Conservation (phyloP, 2,329 filamentous ascomycete genomes). For the Nemania sp. region DNA sequence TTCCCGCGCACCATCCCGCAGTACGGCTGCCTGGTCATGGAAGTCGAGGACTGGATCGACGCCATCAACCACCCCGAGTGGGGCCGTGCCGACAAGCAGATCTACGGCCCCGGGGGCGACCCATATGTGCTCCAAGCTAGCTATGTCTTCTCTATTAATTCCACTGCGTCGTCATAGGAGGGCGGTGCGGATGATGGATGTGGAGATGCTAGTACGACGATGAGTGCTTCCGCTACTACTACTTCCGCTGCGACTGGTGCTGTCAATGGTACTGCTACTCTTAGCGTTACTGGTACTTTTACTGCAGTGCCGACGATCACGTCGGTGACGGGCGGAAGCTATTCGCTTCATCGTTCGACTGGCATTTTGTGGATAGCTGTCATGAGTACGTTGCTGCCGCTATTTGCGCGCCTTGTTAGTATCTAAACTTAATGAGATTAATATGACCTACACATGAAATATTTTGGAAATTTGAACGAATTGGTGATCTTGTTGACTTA, state of each 20-base stretch:
- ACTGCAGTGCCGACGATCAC: background rate
- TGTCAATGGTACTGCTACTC: background rate
- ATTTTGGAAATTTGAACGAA: too few relatives aligned
- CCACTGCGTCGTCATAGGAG: constrained; percentile 32
- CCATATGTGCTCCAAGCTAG: constrained; percentile 65
- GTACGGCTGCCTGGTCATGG: constrained; percentile 86
- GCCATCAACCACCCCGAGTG: constrained; percentile 91
- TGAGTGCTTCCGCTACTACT: background rate
- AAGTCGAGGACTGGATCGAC: constrained; percentile 93
- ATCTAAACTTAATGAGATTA: constrained; percentile 16
- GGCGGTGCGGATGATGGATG: constrained; percentile 16
- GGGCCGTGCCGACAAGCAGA: constrained; percentile 66
- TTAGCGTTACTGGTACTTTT: background rate
- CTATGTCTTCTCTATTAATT: constrained; percentile 61
- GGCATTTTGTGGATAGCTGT: background rate
- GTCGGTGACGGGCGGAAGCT: background rate
- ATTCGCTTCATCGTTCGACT: background rate
- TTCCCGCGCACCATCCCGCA: constrained; percentile 67
- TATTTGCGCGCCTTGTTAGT: constrained; percentile 10
- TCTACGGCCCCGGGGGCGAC: constrained; percentile 61
- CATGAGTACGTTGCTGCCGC: constrained; percentile 9
- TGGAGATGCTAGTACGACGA: background rate
- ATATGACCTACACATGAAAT: constrained; percentile 7
- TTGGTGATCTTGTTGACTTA: too few relatives aligned
- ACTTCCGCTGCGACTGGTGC: background rate